Evolutionary conservation across 2,329 filamentous ascomycete genomes (phyloP).

Genomic region (Cadophora sp.): DNA sequence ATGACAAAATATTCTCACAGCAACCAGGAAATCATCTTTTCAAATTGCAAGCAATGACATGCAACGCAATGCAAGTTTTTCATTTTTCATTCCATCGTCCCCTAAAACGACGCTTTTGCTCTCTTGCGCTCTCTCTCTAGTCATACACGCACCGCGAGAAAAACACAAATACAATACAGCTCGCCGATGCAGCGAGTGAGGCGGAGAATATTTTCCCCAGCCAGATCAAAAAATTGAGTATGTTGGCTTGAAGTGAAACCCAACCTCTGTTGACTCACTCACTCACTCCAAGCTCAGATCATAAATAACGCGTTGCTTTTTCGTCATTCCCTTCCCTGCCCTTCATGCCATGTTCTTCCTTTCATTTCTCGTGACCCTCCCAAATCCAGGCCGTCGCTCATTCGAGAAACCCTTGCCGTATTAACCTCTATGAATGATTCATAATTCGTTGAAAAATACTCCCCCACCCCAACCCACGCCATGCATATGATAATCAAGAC

Average conservation of each 20-base stretch:
- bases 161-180: background rate
- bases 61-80: no score
- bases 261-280: background rate
- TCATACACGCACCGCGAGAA: background rate
- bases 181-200: background rate
- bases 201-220: background rate
- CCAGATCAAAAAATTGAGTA: background rate
- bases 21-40: no score
- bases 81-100: no score
- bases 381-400: background rate
- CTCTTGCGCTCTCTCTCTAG: no score
- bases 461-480: background rate
- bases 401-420: background rate
- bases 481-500: slow-evolving; percentile 9
- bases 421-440: background rate
- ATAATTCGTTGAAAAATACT: background rate
- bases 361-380: background rate
- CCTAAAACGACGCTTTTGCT: no score
- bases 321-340: background rate
- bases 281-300: background rate
- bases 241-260: background rate
- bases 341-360: background rate
- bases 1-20: no score
- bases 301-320: background rate
- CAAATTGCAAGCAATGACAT: no score